A percentile compares a stretch with the other conserved stretches of the same genome.
Evolutionary conservation across 331 rosid genomes (phyloP).

Genomic region (Erythrophleum ivorense): DNA sequence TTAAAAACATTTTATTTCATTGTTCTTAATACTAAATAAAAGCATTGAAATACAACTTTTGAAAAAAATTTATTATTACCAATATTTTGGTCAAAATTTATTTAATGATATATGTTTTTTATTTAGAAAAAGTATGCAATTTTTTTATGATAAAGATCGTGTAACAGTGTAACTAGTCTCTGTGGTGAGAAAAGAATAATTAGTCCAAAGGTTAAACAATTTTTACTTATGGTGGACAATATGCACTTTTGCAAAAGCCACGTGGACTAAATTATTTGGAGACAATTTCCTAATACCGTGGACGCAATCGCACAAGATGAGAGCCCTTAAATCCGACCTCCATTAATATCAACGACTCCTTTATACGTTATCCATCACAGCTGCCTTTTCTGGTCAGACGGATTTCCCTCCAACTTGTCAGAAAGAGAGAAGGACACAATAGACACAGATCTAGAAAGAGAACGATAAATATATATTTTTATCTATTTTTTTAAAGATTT

Average conservation of each 20-base stretch:
- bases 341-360: slow-evolving; percentile 34
- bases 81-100: too few species aligned
- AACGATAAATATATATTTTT: neutral
- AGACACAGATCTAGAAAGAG: slow-evolving; percentile 7
- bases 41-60: too few species aligned
- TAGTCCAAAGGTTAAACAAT: too few species aligned
- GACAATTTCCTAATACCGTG: neutral
- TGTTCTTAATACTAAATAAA: too few species aligned
- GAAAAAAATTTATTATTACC: too few species aligned
- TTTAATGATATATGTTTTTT: too few species aligned
- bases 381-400: slow-evolving; percentile 55
- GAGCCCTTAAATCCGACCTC: neutral
- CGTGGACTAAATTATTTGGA: neutral
- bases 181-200: neutral
- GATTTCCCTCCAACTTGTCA: slow-evolving; percentile 49
- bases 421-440: neutral
- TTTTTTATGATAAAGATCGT: too few species aligned
- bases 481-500: neutral
- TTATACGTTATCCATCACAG: slow-evolving; percentile 42
- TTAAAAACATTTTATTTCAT: too few species aligned
- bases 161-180: too few species aligned
- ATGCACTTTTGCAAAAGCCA: neutral
- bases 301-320: neutral
- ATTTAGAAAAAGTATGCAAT: too few species aligned
- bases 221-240: neutral